Percentiles rank a stretch among this genome's conserved stretches.
phyloP scores from a whole-genome alignment of 148 eudicot genomes.

The Cornus controversa region DNA sequence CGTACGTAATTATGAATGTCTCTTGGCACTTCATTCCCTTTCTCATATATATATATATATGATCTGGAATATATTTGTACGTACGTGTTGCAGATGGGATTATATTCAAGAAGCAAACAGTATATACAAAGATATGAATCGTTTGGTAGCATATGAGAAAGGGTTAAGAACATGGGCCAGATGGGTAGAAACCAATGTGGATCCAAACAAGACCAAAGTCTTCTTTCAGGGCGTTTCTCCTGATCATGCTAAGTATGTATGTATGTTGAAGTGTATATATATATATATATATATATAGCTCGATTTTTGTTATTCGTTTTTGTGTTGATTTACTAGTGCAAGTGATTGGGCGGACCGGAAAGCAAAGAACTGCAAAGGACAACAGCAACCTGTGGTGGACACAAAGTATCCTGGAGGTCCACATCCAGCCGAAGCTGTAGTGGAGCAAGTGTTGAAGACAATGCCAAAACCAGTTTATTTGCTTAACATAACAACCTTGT shows the following conservation, averaged over 20 bases:
- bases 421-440: background rate
- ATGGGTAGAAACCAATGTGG: constrained; percentile 56
- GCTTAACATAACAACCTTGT: background rate
- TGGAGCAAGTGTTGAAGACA: background rate
- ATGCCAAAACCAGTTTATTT: constrained; percentile 10
- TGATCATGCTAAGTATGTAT: constrained; percentile 29
- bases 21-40: background rate
- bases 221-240: constrained; percentile 35
- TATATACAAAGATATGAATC: background rate
- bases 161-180: constrained; percentile 71
- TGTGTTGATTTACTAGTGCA: background rate
- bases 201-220: constrained; percentile 31
- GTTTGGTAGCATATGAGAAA: constrained; percentile 46
- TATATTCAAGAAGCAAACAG: constrained; percentile 17
- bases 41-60: background rate
- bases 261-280: no score
- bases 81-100: constrained; percentile 23
- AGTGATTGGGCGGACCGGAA: background rate
- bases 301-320: no score
- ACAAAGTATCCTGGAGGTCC: background rate
- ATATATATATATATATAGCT: no score
- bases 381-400: background rate
- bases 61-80: background rate
- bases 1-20: constrained; percentile 32
- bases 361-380: background rate